A percentile compares a stretch with the other conserved stretches of the same genome.
These are phyloP conservation scores for Kodamaea lidongshanica DNA, from an alignment of 805 yeast genomes.

Conservation along the genomic window DNA sequence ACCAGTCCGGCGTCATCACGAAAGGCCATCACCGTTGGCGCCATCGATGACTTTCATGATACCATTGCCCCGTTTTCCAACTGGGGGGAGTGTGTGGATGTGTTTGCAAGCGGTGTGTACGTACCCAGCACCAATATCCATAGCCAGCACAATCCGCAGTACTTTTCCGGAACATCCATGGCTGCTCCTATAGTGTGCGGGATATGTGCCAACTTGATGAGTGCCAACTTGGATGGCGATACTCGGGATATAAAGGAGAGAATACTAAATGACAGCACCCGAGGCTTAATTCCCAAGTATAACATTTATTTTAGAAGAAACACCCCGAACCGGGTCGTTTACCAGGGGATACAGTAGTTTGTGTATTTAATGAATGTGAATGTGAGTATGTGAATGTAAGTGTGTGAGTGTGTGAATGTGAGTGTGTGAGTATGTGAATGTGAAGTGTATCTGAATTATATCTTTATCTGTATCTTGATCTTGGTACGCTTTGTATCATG, in stretches of 20 bases:
- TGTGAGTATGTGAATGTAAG: too few relatives aligned
- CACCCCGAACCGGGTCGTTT: constrained; percentile 57
- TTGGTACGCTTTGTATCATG: too few relatives aligned
- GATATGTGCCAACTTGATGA: constrained; percentile 47
- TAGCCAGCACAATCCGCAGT: constrained; percentile 17
- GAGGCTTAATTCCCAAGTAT: constrained; percentile 41
- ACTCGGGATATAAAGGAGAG: constrained; percentile 35
- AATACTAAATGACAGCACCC: constrained; percentile 42
- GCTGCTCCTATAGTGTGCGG: constrained; percentile 75
- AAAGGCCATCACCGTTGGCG: constrained; percentile 76
- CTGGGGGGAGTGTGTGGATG: constrained; percentile 88
- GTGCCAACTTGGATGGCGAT: constrained; percentile 41
- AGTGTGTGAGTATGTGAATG: too few relatives aligned
- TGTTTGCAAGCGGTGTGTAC: constrained; percentile 75
- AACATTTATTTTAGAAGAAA: constrained; percentile 42
- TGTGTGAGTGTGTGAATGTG: too few relatives aligned
- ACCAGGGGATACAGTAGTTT: too few relatives aligned
- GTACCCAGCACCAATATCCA: constrained; percentile 51
- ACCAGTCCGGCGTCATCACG: constrained; percentile 83
- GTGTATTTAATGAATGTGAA: too few relatives aligned
- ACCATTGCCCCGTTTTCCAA: constrained; percentile 74
- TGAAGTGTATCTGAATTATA: too few relatives aligned
- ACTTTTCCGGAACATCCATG: constrained; percentile 75
- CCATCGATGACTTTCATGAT: constrained; percentile 72
- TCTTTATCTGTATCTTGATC: too few relatives aligned